Conservation (phyloP, 1,284 basidiomycete species). For the Cutaneotrichosporon curvatum region DNA sequence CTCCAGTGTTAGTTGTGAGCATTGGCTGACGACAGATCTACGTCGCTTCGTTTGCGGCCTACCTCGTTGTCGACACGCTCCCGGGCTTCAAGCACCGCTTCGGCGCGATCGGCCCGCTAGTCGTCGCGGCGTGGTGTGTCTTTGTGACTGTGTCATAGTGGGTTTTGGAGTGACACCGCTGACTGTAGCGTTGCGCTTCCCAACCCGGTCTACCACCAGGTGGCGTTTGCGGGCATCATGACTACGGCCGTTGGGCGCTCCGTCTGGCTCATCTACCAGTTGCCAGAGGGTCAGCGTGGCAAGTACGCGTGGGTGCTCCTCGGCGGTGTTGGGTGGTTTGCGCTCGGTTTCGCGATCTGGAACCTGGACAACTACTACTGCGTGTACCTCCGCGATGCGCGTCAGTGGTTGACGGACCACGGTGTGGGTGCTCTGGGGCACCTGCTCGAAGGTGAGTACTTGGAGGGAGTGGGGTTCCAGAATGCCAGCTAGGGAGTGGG, state of each 20-base stretch:
- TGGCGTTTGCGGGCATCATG: conserved; percentile 49
- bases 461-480: background rate
- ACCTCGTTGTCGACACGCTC: conserved; percentile 38
- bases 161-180: conserved; percentile 14
- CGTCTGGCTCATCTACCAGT: conserved; percentile 28
- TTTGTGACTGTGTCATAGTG: conserved; percentile 46
- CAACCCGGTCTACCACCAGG: conserved; percentile 53
- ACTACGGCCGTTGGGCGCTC: conserved; percentile 31
- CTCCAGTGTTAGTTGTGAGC: background rate
- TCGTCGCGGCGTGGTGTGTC: conserved; percentile 31
- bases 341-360: conserved; percentile 49
- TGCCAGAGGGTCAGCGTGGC: conserved; percentile 22
- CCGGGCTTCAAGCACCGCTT: conserved; percentile 33
- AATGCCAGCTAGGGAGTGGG: too few species aligned
- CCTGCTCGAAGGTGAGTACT: conserved; percentile 34
- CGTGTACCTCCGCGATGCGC: conserved; percentile 23
- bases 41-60: conserved; percentile 36
- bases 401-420: conserved; percentile 14
- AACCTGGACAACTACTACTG: conserved; percentile 53
- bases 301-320: conserved; percentile 28
- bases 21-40: conserved; percentile 33
- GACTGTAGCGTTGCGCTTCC: conserved; percentile 44
- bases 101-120: conserved; percentile 28
- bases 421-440: conserved; percentile 30
- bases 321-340: conserved; percentile 38